phyloP scores from a whole-genome alignment of 805 yeast species.

The Candida boidinii region DNA sequence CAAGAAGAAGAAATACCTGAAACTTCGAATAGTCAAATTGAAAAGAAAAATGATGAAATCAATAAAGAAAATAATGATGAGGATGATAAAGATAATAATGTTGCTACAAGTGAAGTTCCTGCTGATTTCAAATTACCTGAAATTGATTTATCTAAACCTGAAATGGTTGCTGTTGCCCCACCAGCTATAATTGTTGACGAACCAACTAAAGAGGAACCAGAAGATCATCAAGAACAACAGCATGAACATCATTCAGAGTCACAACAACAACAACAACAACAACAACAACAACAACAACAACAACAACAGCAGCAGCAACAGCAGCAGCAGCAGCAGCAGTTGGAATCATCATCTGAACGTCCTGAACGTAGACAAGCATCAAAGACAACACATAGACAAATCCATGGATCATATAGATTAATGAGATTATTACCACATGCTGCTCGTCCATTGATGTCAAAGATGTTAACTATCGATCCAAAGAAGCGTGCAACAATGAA shows the following conservation, averaged over 20 bases:
- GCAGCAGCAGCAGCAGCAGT: conserved; percentile 7
- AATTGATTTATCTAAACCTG: too few species aligned
- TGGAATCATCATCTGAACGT: conserved; percentile 12
- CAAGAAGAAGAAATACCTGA: too few species aligned
- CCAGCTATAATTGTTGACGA: conserved; percentile 2
- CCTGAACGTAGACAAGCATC: conserved; percentile 27
- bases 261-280: conserved; percentile 1
- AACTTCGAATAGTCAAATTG: too few species aligned
- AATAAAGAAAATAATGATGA: conserved; percentile 21
- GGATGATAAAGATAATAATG: conserved; percentile 28
- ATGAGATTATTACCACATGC: conserved; percentile 81
- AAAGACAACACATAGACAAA: conserved; percentile 36
- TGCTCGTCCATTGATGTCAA: conserved; percentile 64
- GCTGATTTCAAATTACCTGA: not conserved
- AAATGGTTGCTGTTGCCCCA: conserved; percentile 14
- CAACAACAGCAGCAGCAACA: conserved; percentile 26
- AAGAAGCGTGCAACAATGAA: conserved; percentile 53
- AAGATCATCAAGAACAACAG: not conserved
- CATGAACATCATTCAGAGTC: not conserved
- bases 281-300: conserved; percentile 11
- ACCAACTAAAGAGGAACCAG: not conserved
- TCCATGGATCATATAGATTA: conserved; percentile 77
- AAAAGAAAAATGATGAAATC: conserved; percentile 8
- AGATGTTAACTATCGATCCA: conserved; percentile 58
- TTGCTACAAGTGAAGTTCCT: not conserved